phyloP scores from a whole-genome alignment of 2,329 filamentous ascomycete species.

The Aspergillus clavatus region DNA sequence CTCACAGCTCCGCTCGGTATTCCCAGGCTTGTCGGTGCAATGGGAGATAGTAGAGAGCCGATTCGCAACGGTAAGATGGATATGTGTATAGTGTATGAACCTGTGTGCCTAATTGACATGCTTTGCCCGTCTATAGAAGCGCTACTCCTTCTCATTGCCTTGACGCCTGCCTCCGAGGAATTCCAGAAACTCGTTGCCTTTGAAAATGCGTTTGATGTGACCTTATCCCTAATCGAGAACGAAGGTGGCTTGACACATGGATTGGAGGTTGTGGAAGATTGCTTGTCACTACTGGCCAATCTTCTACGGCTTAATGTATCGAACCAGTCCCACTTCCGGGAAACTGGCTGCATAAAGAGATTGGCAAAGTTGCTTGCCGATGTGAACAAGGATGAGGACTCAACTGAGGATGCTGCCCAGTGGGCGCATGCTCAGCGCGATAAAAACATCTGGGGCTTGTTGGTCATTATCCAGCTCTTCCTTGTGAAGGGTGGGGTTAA shows the following conservation, averaged over 20 bases:
- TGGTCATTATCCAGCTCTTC: slow-evolving; percentile 83
- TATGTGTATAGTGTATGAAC: background rate
- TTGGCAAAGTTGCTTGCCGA: slow-evolving; percentile 65
- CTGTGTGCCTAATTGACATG: slow-evolving; percentile 7
- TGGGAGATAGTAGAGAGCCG: slow-evolving; percentile 82
- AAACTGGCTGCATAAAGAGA: slow-evolving; percentile 75
- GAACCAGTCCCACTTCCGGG: slow-evolving; percentile 90
- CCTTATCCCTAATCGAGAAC: slow-evolving; percentile 73
- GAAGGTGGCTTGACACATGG: slow-evolving; percentile 82
- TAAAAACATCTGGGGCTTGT: slow-evolving; percentile 84
- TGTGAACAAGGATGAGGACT: slow-evolving; percentile 51
- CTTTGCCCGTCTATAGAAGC: slow-evolving; percentile 52
- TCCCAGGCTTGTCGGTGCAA: slow-evolving; percentile 72
- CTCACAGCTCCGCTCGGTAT: slow-evolving; percentile 85
- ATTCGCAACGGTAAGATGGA: slow-evolving; percentile 64
- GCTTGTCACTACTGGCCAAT: slow-evolving; percentile 83
- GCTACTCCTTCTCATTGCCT: slow-evolving; percentile 76
- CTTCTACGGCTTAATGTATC: slow-evolving; percentile 79
- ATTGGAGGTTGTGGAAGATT: slow-evolving; percentile 85
- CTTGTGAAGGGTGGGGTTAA: slow-evolving; percentile 73
- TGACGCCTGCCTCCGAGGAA: slow-evolving; percentile 81
- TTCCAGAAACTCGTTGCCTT: slow-evolving; percentile 95
- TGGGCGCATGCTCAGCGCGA: slow-evolving; percentile 77
- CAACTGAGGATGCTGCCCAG: slow-evolving; percentile 58
- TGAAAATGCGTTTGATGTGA: slow-evolving; percentile 83